Conservation (phyloP, 2,329 filamentous ascomycete species). For the Paecilomyces formosus region DNA sequence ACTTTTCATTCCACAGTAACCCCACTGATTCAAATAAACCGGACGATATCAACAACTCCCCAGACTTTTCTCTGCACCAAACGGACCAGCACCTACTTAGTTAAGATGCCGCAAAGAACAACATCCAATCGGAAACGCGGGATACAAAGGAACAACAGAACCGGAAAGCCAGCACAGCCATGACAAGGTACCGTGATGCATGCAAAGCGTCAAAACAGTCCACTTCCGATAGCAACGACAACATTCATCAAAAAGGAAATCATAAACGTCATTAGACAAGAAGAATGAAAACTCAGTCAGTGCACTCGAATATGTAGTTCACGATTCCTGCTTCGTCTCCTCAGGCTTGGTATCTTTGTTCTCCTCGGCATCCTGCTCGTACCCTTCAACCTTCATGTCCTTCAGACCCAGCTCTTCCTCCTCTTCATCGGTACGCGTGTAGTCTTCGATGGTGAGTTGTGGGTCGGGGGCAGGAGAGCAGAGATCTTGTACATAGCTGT, state of each 20-base stretch:
- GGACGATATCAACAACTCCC: background rate
- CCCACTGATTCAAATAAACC: background rate
- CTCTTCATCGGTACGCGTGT: slow-evolving; percentile 81
- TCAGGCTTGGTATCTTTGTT: slow-evolving; percentile 7
- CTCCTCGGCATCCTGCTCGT: slow-evolving; percentile 51
- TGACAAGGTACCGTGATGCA: background rate
- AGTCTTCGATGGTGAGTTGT: slow-evolving; percentile 73
- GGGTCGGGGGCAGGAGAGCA: slow-evolving; percentile 72
- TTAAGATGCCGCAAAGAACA: background rate
- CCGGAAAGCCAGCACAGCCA: background rate
- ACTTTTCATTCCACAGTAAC: background rate
- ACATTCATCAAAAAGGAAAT: slow-evolving; percentile 4
- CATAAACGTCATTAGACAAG: slow-evolving; percentile 7
- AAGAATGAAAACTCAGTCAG: background rate
- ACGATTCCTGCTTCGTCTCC: slow-evolving; percentile 19
- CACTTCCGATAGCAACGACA: background rate
- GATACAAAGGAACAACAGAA: background rate
- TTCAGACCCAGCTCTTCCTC: slow-evolving; percentile 84
- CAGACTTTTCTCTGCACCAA: background rate
- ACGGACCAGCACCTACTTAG: background rate
- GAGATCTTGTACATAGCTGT: slow-evolving; percentile 88
- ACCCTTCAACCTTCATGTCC: slow-evolving; percentile 90
- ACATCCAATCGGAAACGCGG: background rate
- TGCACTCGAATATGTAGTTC: slow-evolving; percentile 2
- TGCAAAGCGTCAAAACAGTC: background rate